A percentile compares a stretch with the other conserved stretches of the same genome.
phyloP scores from a whole-genome alignment of 352 stramenopile genomes.

The Thalassiosira exigua region DNA sequence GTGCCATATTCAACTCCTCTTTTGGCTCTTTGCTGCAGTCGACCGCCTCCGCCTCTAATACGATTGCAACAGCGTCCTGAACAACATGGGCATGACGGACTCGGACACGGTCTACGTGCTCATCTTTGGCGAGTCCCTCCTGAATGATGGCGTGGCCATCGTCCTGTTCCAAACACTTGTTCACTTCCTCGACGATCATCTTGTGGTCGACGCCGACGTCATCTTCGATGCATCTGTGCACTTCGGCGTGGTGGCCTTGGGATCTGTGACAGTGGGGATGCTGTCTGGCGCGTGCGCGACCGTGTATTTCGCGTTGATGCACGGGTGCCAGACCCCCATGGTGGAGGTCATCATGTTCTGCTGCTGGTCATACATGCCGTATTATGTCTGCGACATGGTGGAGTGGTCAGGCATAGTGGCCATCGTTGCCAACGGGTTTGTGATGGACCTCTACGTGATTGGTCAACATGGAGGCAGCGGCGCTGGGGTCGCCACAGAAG shows the following conservation, averaged over 20 bases:
- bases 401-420: slow-evolving; percentile 82
- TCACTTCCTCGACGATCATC: slow-evolving; percentile 79
- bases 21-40: too few relatives aligned
- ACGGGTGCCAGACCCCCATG: slow-evolving; percentile 79
- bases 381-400: slow-evolving; percentile 85
- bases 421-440: slow-evolving; percentile 79
- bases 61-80: too few relatives aligned
- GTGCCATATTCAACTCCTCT: too few relatives aligned
- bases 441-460: slow-evolving; percentile 84
- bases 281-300: slow-evolving; percentile 65
- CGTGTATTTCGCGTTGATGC: slow-evolving; percentile 79
- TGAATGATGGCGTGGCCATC: slow-evolving; percentile 89
- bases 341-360: slow-evolving; percentile 84
- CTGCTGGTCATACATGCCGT: slow-evolving; percentile 82
- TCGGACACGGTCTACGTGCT: slow-evolving; percentile 83
- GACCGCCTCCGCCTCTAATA: too few relatives aligned
- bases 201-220: slow-evolving; percentile 71
- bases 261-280: slow-evolving; percentile 76
- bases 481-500: slow-evolving; percentile 3
- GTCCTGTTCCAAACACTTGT: slow-evolving; percentile 84
- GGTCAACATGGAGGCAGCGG: slow-evolving; percentile 27
- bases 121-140: slow-evolving; percentile 87
- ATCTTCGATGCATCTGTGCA: slow-evolving; percentile 71
- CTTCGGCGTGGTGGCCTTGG: slow-evolving; percentile 80
- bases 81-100: slow-evolving; percentile 85